Percentiles rank a stretch among this genome's conserved stretches.
phyloP scores from a whole-genome alignment of 2,329 filamentous ascomycete genomes.

The Alternaria triticimaculans region DNA sequence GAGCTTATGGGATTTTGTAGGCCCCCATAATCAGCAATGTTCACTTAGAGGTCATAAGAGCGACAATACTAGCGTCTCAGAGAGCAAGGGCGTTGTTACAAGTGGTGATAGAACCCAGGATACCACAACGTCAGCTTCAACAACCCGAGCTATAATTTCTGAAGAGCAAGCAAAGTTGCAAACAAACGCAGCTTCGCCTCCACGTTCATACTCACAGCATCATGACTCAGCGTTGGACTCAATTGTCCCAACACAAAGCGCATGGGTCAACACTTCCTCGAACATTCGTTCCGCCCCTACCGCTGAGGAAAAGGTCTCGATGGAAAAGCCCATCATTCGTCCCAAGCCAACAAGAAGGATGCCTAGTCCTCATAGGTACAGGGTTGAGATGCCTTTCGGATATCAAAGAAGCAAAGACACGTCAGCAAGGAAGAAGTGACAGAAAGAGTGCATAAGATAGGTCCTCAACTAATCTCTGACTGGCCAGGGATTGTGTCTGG shows the following conservation, averaged over 20 bases:
- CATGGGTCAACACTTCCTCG: background rate
- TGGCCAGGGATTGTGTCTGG: background rate
- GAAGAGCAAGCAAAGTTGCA: background rate
- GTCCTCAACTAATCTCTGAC: background rate
- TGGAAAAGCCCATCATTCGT: background rate
- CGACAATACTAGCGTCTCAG: background rate
- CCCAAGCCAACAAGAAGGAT: background rate
- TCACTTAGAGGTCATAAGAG: background rate
- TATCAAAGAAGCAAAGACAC: background rate
- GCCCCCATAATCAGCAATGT: background rate
- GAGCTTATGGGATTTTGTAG: background rate
- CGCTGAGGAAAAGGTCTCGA: background rate
- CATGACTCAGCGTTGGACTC: background rate
- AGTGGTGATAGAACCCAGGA: background rate
- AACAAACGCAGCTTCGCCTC: background rate
- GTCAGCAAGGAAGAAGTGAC: fast-evolving
- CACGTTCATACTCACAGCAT: background rate
- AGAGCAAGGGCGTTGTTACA: background rate
- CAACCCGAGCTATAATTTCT: background rate
- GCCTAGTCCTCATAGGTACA: background rate
- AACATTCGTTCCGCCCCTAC: background rate
- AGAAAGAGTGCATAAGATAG: background rate
- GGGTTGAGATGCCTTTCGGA: background rate
- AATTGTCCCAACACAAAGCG: background rate
- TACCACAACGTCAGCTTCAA: background rate